Conservation (phyloP, 1,139 yeast genomes). For the Candida labiduridarum region DNA sequence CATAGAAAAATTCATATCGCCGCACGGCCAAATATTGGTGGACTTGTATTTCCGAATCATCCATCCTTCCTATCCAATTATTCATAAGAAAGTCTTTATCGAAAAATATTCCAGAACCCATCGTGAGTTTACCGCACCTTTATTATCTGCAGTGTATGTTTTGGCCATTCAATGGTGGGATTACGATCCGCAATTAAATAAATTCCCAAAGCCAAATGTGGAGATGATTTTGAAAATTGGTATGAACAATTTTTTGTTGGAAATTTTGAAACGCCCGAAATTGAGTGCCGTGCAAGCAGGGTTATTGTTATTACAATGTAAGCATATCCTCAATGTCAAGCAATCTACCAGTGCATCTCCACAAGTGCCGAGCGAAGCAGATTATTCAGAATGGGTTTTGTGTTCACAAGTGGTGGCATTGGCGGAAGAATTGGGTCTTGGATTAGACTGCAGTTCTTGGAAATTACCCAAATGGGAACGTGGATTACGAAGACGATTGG, state of each 20-base stretch:
- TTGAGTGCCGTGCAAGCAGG: constrained; percentile 84
- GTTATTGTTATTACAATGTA: constrained; percentile 64
- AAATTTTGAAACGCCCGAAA: constrained; percentile 72
- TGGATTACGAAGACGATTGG: constrained; percentile 76
- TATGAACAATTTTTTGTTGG: constrained; percentile 62
- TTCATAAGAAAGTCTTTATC: constrained; percentile 74
- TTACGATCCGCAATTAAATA: constrained; percentile 67
- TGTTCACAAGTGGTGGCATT: constrained; percentile 85
- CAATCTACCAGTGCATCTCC: constrained; percentile 7
- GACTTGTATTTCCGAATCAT: constrained; percentile 74
- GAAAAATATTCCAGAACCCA: constrained; percentile 79
- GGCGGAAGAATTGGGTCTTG: constrained; percentile 84
- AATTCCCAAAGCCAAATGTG: constrained; percentile 68
- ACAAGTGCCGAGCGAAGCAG: constrained; percentile 19
- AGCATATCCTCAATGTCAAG: constrained; percentile 35
- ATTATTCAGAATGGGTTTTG: constrained; percentile 77
- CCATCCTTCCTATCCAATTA: constrained; percentile 77
- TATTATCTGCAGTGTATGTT: constrained; percentile 74
- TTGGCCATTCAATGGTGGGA: constrained; percentile 86
- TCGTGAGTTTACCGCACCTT: constrained; percentile 75
- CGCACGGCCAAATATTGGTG: constrained; percentile 73
- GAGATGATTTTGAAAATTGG: constrained; percentile 49
- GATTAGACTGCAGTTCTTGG: constrained; percentile 86
- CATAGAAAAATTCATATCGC: constrained; percentile 72
- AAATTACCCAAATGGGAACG: constrained; percentile 92